Evolutionary conservation across 106 monocot species (phyloP).

Genomic region (Dendrobium catenatum): DNA sequence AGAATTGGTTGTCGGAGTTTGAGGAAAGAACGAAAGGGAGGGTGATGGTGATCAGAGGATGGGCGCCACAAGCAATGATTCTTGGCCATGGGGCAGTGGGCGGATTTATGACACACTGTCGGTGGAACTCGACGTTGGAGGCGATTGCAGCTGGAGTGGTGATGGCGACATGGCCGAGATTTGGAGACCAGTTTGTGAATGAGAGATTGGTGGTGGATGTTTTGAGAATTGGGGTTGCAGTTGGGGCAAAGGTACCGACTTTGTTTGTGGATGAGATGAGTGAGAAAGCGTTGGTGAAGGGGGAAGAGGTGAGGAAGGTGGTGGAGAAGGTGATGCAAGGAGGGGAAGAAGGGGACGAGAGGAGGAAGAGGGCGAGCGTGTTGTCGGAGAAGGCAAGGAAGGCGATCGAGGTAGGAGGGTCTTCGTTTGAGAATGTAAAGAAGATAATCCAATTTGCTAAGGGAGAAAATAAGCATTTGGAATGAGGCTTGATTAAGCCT

Average conservation of each 20-base stretch:
- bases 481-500: no score
- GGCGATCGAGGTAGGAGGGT: no score
- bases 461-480: no score
- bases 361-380: conserved; percentile 6
- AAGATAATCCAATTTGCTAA: no score
- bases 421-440: not conserved
- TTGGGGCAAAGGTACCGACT: conserved; percentile 5
- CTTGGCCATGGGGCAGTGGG: conserved; percentile 19
- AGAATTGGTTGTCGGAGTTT: conserved; percentile 7
- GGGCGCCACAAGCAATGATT: conserved; percentile 18
- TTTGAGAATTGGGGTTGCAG: not conserved
- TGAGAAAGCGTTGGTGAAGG: not conserved
- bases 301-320: conserved; percentile 1
- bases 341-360: not conserved
- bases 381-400: not conserved
- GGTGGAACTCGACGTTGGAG: no score
- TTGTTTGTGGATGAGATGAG: not conserved
- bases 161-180: no score
- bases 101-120: no score
- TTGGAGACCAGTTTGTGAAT: no score
- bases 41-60: conserved; percentile 10
- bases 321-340: conserved; percentile 2
- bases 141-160: no score
- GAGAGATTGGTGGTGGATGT: conserved; percentile 1
- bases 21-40: conserved; percentile 16